Conservation (phyloP, 2,329 filamentous ascomycete species). For the Chaetomiaceae sp. region DNA sequence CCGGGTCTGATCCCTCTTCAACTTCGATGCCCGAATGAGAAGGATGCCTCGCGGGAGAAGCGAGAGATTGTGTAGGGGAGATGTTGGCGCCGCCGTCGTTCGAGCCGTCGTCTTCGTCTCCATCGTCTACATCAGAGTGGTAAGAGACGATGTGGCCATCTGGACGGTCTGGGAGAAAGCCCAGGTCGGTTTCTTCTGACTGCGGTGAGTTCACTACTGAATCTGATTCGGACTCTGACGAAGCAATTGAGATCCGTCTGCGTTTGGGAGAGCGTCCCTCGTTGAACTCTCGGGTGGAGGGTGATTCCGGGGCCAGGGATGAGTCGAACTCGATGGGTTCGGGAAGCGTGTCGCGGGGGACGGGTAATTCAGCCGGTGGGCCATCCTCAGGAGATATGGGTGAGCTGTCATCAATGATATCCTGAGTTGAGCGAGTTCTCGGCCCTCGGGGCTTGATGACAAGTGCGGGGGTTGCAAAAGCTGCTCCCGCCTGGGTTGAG, state of each 20-base stretch:
- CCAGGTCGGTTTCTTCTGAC: neutral
- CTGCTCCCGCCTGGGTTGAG: slow-evolving; percentile 10
- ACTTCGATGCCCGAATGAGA: neutral
- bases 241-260: slow-evolving; percentile 34
- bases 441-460: slow-evolving; percentile 14
- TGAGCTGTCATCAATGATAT: slow-evolving; percentile 28
- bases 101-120: neutral
- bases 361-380: neutral
- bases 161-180: neutral
- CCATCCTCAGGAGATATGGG: slow-evolving; percentile 13
- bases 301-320: slow-evolving; percentile 21
- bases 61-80: neutral
- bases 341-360: slow-evolving; percentile 7
- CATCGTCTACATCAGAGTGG: slow-evolving; percentile 2
- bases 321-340: slow-evolving; percentile 28
- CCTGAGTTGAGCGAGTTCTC: slow-evolving; percentile 21
- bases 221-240: slow-evolving; percentile 12
- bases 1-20: neutral
- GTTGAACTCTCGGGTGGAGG: slow-evolving; percentile 1
- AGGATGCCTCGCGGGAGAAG: neutral
- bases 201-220: neutral
- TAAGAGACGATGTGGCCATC: slow-evolving; percentile 8
- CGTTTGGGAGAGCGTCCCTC: slow-evolving; percentile 32
- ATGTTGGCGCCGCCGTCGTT: neutral
- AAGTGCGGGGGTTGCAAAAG: slow-evolving; percentile 16